phyloP scores from a whole-genome alignment of 2,329 filamentous ascomycete species.

The Coniochaeta sp. region DNA sequence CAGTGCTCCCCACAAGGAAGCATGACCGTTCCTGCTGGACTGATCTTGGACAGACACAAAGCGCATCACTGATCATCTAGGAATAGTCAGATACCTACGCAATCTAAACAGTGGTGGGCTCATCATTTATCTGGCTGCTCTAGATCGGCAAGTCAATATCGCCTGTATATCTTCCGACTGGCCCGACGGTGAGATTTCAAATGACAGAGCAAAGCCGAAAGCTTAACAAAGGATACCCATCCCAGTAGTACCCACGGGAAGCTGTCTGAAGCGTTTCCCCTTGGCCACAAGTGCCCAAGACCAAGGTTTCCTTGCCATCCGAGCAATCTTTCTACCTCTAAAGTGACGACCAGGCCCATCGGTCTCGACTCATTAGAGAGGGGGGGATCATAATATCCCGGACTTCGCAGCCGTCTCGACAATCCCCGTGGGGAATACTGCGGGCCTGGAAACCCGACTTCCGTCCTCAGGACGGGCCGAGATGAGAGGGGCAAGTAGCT shows the following conservation, averaged over 20 bases:
- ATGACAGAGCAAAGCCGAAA: neutral
- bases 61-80: neutral
- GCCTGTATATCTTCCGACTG: neutral
- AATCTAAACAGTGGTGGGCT: neutral
- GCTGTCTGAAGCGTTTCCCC: neutral
- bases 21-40: neutral
- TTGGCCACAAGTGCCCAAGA: neutral
- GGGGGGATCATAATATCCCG: neutral
- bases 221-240: neutral
- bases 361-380: neutral
- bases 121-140: neutral
- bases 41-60: neutral
- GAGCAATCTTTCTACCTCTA: neutral
- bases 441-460: neutral
- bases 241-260: neutral
- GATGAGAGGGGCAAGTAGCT: neutral
- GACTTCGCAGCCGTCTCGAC: neutral
- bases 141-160: neutral
- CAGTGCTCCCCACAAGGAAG: neutral
- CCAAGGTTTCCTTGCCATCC: neutral
- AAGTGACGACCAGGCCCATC: neutral
- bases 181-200: neutral
- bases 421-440: neutral
- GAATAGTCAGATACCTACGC: neutral
- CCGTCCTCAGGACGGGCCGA: neutral